These are phyloP conservation scores for Cyberlindnera mrakii DNA, from an alignment of 805 yeast genomes.

Conservation along the genomic window DNA sequence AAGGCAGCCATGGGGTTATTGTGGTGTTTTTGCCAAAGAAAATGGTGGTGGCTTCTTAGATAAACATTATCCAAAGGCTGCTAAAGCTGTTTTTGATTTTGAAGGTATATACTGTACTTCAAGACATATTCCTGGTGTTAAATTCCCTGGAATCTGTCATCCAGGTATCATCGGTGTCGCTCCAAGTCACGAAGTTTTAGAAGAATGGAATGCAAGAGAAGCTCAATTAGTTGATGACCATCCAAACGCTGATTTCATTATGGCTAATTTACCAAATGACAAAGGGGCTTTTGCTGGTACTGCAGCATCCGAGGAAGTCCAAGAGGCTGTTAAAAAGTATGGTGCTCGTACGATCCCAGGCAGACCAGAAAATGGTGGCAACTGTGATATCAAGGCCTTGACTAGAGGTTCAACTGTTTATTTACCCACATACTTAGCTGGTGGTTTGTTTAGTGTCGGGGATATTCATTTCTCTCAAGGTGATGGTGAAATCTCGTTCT, in stretches of 20 bases:
- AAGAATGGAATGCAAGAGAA: conserved; percentile 42
- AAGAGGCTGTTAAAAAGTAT: conserved; percentile 27
- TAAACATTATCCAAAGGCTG: conserved; percentile 42
- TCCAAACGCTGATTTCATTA: conserved; percentile 28
- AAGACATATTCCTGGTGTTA: conserved; percentile 44
- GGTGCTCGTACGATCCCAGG: conserved; percentile 54
- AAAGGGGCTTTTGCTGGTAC: conserved; percentile 35
- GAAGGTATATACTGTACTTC: conserved; percentile 46
- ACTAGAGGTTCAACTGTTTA: conserved; percentile 44
- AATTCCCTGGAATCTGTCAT: conserved; percentile 44
- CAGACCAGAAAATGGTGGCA: conserved; percentile 48
- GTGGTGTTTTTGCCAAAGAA: conserved; percentile 41
- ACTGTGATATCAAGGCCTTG: conserved; percentile 46
- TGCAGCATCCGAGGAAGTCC: conserved; percentile 26
- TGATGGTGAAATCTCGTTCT: conserved; percentile 47
- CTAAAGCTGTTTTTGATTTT: conserved; percentile 47
- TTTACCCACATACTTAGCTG: conserved; percentile 40
- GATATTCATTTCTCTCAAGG: conserved; percentile 49
- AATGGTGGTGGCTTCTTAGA: conserved; percentile 50
- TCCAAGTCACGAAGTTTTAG: conserved; percentile 37
- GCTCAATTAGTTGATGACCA: conserved; percentile 28
- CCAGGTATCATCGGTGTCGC: conserved; percentile 49
- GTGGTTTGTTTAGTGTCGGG: conserved; percentile 43
- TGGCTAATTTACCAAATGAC: conserved; percentile 37
- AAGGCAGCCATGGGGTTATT: conserved; percentile 49